Evolutionary conservation across 1,284 basidiomycete genomes (phyloP), one percentile per base, ranked within the genome.

Genomic region (Ustilago cynodontis): DNA sequence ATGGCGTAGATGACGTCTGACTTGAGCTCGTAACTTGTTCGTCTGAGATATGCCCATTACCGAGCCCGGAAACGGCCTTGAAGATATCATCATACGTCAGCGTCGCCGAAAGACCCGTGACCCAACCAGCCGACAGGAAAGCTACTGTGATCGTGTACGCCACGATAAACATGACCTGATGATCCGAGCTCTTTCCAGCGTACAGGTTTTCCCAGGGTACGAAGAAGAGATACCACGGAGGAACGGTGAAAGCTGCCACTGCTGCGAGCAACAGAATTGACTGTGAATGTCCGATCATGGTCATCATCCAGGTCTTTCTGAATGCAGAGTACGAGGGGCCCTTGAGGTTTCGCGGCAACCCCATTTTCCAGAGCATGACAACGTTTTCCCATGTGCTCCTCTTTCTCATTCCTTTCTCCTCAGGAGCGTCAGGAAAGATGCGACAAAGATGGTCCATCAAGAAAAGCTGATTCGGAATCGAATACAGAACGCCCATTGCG

Each of bases 291-390:
- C 67, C 67, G 0, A 64, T 4, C 45, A 69, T 50, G 1, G 52
- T 53, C 52, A 69, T 39, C 67, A 69, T 69, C 67, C 67, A 69
- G 13, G 60, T 56, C 47, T 60, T 63, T 9, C 59, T 63, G 47
- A 63, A 69, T 0, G 67, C 67, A 7, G 52, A 20, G 20, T 59
- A 69, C 20, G 22, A 10, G 1, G 18, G 28, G 2, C 67, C 67
- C 11, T 35, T 13, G 8, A 59, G 53, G 2, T 56, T 59, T 5
- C 47, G 33, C 3, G 67, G 67, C 4, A 13, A 26, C 5, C 61
- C 67, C n/a, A 63, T 55, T 14, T 51, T 59, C 54, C 57, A 41
- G 11, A 69, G 47, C n/a, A 50, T 37, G 3, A 16, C 7, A 2
- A 56, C 16, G 28, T 28, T 59, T 28, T 9, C 31, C 35, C 35